These are phyloP conservation scores for Kurtzmaniella quercitrusa DNA, from an alignment of 1,139 yeast genomes.

Conservation along the genomic window DNA sequence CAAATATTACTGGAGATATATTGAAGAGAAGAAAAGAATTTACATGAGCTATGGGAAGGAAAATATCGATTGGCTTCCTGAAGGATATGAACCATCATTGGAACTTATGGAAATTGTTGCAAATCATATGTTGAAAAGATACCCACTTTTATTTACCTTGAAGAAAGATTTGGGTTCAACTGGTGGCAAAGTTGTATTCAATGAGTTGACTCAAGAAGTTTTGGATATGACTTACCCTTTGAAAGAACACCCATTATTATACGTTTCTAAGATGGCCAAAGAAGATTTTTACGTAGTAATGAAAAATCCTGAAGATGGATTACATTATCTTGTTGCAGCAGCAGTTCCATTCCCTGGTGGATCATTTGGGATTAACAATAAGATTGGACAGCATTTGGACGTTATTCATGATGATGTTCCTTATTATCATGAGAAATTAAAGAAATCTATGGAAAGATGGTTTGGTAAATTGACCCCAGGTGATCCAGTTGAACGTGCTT, in stretches of 20 bases:
- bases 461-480: constrained; percentile 56
- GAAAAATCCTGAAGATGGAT: constrained; percentile 50
- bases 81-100: constrained; percentile 55
- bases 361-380: constrained; percentile 56
- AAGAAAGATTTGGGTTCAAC: constrained; percentile 31
- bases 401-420: constrained; percentile 70
- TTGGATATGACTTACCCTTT: constrained; percentile 58
- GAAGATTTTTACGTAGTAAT: constrained; percentile 67
- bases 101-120: constrained; percentile 64
- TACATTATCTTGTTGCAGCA: constrained; percentile 65
- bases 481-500: constrained; percentile 68
- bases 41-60: constrained; percentile 55
- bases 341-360: constrained; percentile 82
- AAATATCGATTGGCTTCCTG: constrained; percentile 66
- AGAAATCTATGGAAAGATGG: constrained; percentile 73
- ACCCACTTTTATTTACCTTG: constrained; percentile 58
- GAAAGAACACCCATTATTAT: constrained; percentile 58
- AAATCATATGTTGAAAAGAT: constrained; percentile 55
- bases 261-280: constrained; percentile 66
- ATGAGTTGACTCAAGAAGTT: constrained; percentile 58
- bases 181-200: constrained; percentile 47
- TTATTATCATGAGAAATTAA: constrained; percentile 60
- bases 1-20: constrained; percentile 63
- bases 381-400: constrained; percentile 59
- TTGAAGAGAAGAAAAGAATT: constrained; percentile 57